Evolutionary conservation across 805 yeast genomes (phyloP).

Genomic region (Candida manassasensis): DNA sequence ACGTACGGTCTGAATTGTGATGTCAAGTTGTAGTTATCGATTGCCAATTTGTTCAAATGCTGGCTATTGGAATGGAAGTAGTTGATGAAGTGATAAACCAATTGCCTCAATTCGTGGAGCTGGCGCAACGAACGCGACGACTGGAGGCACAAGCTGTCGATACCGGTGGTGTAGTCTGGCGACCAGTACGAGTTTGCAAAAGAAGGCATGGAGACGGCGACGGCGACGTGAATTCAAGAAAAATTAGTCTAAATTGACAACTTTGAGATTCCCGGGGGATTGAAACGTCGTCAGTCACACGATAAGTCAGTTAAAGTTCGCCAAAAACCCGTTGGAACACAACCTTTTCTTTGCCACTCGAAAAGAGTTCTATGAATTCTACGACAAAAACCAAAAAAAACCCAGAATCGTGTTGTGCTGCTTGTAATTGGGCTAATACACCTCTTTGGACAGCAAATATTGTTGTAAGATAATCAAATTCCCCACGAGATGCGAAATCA

Average conservation of each 20-base stretch:
- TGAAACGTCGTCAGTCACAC: slow-evolving; percentile 1
- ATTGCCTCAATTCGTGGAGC: slow-evolving; percentile 35
- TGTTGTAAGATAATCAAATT: too few relatives aligned
- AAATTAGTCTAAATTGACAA: slow-evolving; percentile 3
- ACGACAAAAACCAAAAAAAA: too few relatives aligned
- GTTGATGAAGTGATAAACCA: slow-evolving; percentile 34
- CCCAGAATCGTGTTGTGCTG: too few relatives aligned
- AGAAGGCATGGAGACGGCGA: too few relatives aligned
- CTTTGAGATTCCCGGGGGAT: background rate
- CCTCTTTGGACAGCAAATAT: too few relatives aligned
- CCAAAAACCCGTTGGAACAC: too few relatives aligned
- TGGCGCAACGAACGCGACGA: slow-evolving; percentile 30
- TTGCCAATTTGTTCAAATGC: slow-evolving; percentile 23
- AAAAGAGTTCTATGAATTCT: too few relatives aligned
- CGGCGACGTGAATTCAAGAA: too few relatives aligned
- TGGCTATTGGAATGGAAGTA: slow-evolving; percentile 33
- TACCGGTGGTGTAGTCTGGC: slow-evolving; percentile 35
- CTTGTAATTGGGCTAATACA: too few relatives aligned
- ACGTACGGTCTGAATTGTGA: slow-evolving; percentile 1
- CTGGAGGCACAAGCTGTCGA: slow-evolving; percentile 27
- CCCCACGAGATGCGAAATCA: too few relatives aligned
- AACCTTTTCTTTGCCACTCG: too few relatives aligned
- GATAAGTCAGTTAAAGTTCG: background rate
- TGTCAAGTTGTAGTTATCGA: slow-evolving; percentile 9
- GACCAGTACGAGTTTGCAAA: slow-evolving; percentile 41